Conservation (phyloP, 805 yeast species). For the Brettanomyces anomalus region DNA sequence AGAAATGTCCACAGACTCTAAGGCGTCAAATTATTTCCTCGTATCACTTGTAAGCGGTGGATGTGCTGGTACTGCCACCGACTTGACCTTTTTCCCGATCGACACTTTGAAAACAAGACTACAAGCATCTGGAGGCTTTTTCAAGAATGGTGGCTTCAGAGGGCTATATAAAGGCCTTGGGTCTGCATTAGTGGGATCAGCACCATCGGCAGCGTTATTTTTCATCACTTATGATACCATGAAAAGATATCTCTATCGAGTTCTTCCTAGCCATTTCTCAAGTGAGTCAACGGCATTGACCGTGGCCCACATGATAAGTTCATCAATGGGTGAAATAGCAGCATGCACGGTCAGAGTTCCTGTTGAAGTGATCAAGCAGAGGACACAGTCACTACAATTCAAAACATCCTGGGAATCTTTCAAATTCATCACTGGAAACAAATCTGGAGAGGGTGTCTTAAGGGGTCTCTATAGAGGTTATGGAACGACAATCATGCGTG, state of each 20-base stretch:
- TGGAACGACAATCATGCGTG: constrained; percentile 86
- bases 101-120: constrained; percentile 91
- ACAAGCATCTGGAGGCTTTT: constrained; percentile 94
- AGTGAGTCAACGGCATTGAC: constrained; percentile 25
- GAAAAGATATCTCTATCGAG: constrained; percentile 31
- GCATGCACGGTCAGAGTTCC: constrained; percentile 96
- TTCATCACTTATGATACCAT: constrained; percentile 77
- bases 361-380: constrained; percentile 90
- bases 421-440: constrained; percentile 47
- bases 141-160: constrained; percentile 82
- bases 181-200: constrained; percentile 87
- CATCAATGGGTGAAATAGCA: constrained; percentile 83
- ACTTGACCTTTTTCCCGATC: constrained; percentile 88
- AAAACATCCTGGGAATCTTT: constrained; percentile 60
- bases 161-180: constrained; percentile 93
- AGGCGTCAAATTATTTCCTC: background rate
- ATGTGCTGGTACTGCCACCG: constrained; percentile 94
- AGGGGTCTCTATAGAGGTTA: constrained; percentile 88
- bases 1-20: too few species aligned
- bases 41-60: constrained; percentile 57
- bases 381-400: constrained; percentile 70
- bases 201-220: constrained; percentile 77
- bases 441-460: constrained; percentile 68
- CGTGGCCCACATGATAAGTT: constrained; percentile 73
- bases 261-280: constrained; percentile 11